A percentile compares a stretch with the other conserved stretches of the same genome.
Evolutionary conservation across 805 yeast genomes (phyloP).

Genomic region (Priceomyces haplophilus): DNA sequence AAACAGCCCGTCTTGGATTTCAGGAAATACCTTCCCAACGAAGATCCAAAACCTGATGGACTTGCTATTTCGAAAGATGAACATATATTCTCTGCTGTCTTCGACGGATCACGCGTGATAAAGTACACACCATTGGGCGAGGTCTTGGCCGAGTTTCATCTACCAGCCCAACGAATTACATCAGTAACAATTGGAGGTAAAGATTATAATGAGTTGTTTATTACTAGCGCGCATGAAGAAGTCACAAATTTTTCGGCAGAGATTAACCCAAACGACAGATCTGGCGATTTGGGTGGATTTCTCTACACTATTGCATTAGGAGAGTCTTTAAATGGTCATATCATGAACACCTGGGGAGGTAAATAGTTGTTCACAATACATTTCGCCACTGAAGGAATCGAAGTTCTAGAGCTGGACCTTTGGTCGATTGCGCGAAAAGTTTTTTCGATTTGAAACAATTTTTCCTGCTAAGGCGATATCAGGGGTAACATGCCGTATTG

Average conservation of each 20-base stretch:
- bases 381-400: too few species aligned
- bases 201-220: slow-evolving; percentile 53
- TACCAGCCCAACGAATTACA: slow-evolving; percentile 63
- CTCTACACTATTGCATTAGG: slow-evolving; percentile 46
- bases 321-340: slow-evolving; percentile 26
- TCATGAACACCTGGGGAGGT: slow-evolving; percentile 32
- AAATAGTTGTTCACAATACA: too few species aligned
- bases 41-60: slow-evolving; percentile 74
- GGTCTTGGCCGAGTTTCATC: slow-evolving; percentile 45
- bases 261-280: slow-evolving; percentile 20
- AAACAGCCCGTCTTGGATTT: slow-evolving; percentile 21
- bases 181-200: slow-evolving; percentile 71
- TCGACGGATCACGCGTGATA: slow-evolving; percentile 56
- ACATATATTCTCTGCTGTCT: slow-evolving; percentile 63
- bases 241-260: slow-evolving; percentile 35
- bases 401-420: too few species aligned
- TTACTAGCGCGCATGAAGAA: slow-evolving; percentile 62
- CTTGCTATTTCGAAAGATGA: slow-evolving; percentile 55
- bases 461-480: too few species aligned
- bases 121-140: slow-evolving; percentile 50
- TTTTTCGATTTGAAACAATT: not conserved
- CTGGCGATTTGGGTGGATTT: slow-evolving; percentile 60
- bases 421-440: not conserved
- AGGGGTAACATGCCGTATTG: too few species aligned
- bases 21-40: slow-evolving; percentile 13